Percentiles rank a stretch among this genome's conserved stretches.
Conservation (phyloP, 1,284 basidiomycete species). For the Malassezia yamatoensis region DNA sequence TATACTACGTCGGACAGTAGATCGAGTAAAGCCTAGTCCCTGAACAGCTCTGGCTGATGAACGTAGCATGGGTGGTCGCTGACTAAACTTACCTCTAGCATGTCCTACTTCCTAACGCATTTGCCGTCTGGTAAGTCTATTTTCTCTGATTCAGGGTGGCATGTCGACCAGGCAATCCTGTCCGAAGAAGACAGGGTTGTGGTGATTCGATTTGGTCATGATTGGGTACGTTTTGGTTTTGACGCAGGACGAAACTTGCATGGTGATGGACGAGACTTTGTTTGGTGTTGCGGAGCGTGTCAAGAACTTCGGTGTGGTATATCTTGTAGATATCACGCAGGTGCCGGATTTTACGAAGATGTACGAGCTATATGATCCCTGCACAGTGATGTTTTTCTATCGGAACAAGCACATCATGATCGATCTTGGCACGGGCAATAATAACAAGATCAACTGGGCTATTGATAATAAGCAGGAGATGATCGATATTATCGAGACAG, state of each 20-base stretch:
- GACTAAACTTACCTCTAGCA: conserved; percentile 19
- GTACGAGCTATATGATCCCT: conserved; percentile 41
- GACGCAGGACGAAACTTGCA: conserved; percentile 68
- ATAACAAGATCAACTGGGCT: conserved; percentile 73
- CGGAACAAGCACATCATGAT: conserved; percentile 99
- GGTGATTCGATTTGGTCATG: conserved; percentile 87
- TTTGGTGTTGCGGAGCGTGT: conserved; percentile 87
- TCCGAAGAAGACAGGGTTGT: conserved; percentile 95
- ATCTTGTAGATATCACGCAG: conserved; percentile 86
- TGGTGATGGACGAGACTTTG: conserved; percentile 98
- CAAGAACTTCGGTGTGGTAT: conserved; percentile 96
- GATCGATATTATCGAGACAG: conserved; percentile 96
- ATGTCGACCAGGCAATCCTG: conserved; percentile 66
- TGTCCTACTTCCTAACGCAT: conserved; percentile 67
- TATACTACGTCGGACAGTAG: neutral
- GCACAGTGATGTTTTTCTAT: conserved; percentile 39
- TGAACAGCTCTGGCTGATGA: neutral
- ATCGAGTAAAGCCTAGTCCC: neutral
- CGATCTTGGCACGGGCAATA: conserved; percentile 96
- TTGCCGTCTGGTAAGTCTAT: conserved; percentile 63
- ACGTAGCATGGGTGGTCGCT: conserved; percentile 1
- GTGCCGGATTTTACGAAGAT: conserved; percentile 98
- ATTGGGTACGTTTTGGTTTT: conserved; percentile 50
- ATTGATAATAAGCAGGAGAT: conserved; percentile 51
- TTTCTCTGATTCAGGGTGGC: conserved; percentile 26